Base-by-base conservation (phyloP, 1,139 yeast genomes). In the Kurtzmaniella quercitrusa region DNA sequence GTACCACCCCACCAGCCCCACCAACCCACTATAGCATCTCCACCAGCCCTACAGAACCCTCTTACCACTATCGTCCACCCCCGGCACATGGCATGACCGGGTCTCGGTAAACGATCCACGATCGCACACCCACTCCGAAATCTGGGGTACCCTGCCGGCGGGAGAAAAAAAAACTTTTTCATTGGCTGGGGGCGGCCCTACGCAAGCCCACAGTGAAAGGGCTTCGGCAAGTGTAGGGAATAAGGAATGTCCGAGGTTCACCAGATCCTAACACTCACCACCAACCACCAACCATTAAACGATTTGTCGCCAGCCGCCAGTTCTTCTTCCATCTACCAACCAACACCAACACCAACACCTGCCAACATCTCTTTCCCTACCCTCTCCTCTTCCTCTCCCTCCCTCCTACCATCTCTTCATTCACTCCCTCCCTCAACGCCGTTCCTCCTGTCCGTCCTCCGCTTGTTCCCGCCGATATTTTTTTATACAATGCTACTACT, bases 111-210 rank as follows among this genome's bases (percentile, higher is more conserved):
- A 11, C 23, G 10, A 19, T 18, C 19, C 21, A 12, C 10, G 12
- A 36, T 21, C 38, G 25, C 38, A 14, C 27, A 21, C 24, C n/a
- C 45, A 37, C 45, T 51, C 45, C 40, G 46, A 44, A 44, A 42
- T 44, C 45, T 44, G 45, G 57, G 57, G 54, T 8, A 44, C 34
- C 10, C 23, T 19, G 17, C 10, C 8, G 14, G 18, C 4, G 23
- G 18, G 23, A 19, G 23, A 34, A 19, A 34, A 19, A 15, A 34
- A 12, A 34, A 34, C 38, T 17, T 18, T 34, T 18, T 34, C 38
- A 18, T 34, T 34, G 38, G 38, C 19, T 34, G 19, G 36, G 36
- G 36, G 18, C 18, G 36, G 36, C 7, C 18, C 14, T 31, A 31
- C 36, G 18, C 10, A 31, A 31, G 18, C 18, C 16, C 36, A 31